Evolutionary conservation across 2,329 filamentous ascomycete species (phyloP), one percentile per base, ranked within the genome.

Genomic region (Myriosclerotinia scirpicola): DNA sequence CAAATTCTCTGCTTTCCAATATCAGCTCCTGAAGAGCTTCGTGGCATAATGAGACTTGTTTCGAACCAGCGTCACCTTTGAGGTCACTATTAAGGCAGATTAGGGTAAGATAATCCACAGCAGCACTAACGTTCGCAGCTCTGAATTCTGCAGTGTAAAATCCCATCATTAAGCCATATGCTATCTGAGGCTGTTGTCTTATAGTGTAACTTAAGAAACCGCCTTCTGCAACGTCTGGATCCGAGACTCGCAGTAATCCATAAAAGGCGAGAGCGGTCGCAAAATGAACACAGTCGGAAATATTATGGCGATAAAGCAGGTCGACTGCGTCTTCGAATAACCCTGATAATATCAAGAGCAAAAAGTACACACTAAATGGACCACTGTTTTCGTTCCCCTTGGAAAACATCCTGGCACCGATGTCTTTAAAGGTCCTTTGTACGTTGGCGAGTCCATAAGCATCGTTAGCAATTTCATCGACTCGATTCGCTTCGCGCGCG

Each of bases 81-180:
- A 96, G 82, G 77, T 97, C 94, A 60, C 89, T 86, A 76, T 98
- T 98, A 66, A 99, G 86, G 77, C 92, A 97, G 74, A 99, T 93
- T 67, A 99, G 81, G 7, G 89, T 86, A 58, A 99, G 87, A 77
- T 99, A 99, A 77, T 99, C 95, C 22, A 96, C 91, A 3, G 96
- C 95, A 44, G 92, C 91, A 67, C 91, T 90, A 8, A 93, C 90
- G 74, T 96, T 89, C 26, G 93, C 93, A 40, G 92, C 92, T 63
- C 95, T 90, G 85, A 99, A 99, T 78, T 97, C 93, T 64, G 90
- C 87, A 5, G 96, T 99, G 81, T 99, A 99, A 77, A 95, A 92
- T 52, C 94, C 96, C 69, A 98, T 83, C 82, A 98, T 91, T 67
- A 91, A 90, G 54, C 92, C 93, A 79, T 98, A 98, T 81, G 95